Evolutionary conservation across 306 rosid species (phyloP), one percentile per base, ranked within the genome.

Genomic region (Medicago lupulina): DNA sequence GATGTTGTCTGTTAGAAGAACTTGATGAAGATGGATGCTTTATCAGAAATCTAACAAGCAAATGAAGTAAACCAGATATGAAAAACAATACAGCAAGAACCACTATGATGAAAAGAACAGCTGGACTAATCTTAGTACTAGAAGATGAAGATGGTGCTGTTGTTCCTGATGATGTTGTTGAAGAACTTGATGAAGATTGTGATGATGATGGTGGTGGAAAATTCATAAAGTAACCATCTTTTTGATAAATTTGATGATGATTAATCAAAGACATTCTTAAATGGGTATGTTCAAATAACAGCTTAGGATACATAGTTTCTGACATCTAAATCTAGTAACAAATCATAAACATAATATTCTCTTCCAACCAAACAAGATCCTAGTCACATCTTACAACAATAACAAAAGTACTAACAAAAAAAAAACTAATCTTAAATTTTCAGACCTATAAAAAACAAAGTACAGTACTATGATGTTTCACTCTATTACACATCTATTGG

Each of bases 61-160:
- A 82, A 75, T 95, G 99, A 54, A 95, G 99, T 50, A 95, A 54
- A 41, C 99, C 99, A 85, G 99, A 92, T 63, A 95, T 88, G 88
- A 95, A 95, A 60, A 95, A 95, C 68, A 92, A 66, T 18, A 92
- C 97, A 49, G 99, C 99, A 66, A 95, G 79, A 82, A 95, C 90
- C 54, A 95, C 99, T 55, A 95, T 95, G 50, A 95, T 85, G 75
- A 95, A 95, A 64, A 95, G 97, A 83, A 95, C 91, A 72, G 97
- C 99, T 2, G 99, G 99, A 81, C 96, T 95, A 75, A 89, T 92
- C 54, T 79, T 95, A 79, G 91, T 81, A 44, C 97, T 87, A 74
- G 97, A 86, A 36, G 97, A 85, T 17, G 98, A 31, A 4, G 89
- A 18, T 28, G 86, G 19, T 14, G 89, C 2, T 39, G 89, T 1